Conservation (phyloP, 495 filamentous ascomycete genomes). For the Pseudevernia furfuracea region DNA sequence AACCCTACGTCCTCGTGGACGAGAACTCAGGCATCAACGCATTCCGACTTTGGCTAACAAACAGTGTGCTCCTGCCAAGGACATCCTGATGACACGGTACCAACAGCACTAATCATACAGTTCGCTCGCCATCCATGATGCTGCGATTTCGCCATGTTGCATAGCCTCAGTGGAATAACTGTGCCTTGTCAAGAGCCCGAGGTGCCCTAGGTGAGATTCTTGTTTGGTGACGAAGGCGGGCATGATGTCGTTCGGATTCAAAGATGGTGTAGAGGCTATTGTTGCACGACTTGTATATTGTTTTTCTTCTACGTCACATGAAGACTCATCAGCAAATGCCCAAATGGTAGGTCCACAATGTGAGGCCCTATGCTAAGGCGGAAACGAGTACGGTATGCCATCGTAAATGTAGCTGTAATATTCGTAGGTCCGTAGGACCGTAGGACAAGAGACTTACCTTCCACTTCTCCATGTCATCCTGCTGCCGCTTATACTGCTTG, state of each 20-base stretch:
- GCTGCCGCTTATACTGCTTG: conserved; percentile 94
- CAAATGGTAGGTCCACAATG: not conserved
- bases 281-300: conserved; percentile 90
- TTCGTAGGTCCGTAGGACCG: too few relatives aligned
- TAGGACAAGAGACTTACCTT: conserved; percentile 56
- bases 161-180: not conserved
- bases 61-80: conserved; percentile 1
- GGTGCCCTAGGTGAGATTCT: not conserved
- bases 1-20: conserved; percentile 1
- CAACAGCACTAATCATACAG: not conserved
- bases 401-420: not conserved
- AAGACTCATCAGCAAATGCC: conserved; percentile 17
- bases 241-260: not conserved
- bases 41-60: conserved; percentile 8
- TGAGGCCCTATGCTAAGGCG: not conserved
- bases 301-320: conserved; percentile 76
- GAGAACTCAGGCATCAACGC: conserved; percentile 16
- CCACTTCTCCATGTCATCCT: conserved; percentile 94
- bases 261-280: conserved; percentile 34
- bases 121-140: not conserved
- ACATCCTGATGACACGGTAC: not conserved
- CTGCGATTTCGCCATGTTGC: conserved; percentile 6
- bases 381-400: not conserved
- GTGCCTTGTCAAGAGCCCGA: not conserved
- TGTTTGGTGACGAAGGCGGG: not conserved